Percentiles rank a stretch among this genome's conserved stretches.
phyloP scores from a whole-genome alignment of 257 asterid genomes.

The Solanum sejunctum region DNA sequence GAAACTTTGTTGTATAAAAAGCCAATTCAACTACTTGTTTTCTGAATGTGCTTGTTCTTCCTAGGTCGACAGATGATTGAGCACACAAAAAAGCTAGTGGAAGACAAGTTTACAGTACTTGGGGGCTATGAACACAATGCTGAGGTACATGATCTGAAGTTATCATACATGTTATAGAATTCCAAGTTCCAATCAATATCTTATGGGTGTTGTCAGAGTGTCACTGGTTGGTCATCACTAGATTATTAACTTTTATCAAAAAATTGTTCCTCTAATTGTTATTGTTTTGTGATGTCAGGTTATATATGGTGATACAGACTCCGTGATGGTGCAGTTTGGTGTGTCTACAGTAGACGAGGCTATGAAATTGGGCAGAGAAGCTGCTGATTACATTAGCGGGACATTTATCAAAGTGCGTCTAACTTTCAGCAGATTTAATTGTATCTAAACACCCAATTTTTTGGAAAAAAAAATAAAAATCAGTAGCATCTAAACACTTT shows the following conservation, averaged over 20 bases:
- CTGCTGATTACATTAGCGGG: slow-evolving; percentile 84
- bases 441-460: background rate
- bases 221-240: background rate
- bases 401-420: slow-evolving; percentile 71
- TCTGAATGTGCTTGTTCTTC: slow-evolving; percentile 5
- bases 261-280: background rate
- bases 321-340: slow-evolving; percentile 99
- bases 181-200: background rate
- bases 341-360: slow-evolving; percentile 86
- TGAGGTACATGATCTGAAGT: slow-evolving; percentile 39
- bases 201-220: background rate
- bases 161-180: background rate
- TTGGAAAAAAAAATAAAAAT: background rate
- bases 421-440: background rate
- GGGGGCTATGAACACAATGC: slow-evolving; percentile 88
- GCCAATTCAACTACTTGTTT: background rate
- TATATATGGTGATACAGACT: slow-evolving; percentile 98
- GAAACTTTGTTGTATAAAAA: background rate
- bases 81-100: slow-evolving; percentile 91
- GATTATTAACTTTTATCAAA: background rate
- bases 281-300: slow-evolving; percentile 34
- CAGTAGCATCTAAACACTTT: background rate
- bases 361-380: slow-evolving; percentile 90
- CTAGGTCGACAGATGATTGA: slow-evolving; percentile 99
- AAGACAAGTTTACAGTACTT: slow-evolving; percentile 68